phyloP scores from a whole-genome alignment of 352 stramenopile genomes.

The Peronospora destructor region DNA sequence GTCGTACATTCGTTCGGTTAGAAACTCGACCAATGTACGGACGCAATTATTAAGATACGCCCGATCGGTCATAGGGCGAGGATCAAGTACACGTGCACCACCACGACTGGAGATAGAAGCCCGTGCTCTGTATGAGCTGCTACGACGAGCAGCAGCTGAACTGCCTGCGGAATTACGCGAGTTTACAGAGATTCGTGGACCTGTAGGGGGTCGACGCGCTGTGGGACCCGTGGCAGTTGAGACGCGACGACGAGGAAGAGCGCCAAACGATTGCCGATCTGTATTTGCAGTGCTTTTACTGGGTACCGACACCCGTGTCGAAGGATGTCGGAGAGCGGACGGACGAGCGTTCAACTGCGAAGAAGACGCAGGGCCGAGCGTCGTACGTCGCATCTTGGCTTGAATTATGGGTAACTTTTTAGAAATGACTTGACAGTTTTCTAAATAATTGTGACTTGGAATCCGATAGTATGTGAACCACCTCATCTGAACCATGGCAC shows the following conservation, averaged over 20 bases:
- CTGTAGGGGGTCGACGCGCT: conserved; percentile 11
- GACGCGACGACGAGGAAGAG: conserved; percentile 44
- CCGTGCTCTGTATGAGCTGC: conserved; percentile 55
- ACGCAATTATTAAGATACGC: conserved; percentile 90
- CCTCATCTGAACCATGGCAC: too few species aligned
- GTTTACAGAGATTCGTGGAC: conserved; percentile 37
- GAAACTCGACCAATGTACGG: conserved; percentile 90
- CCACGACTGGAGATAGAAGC: conserved; percentile 40
- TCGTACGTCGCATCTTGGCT: conserved; percentile 72
- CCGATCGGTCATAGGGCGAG: conserved; percentile 86
- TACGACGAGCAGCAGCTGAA: conserved; percentile 33
- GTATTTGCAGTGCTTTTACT: conserved; percentile 23
- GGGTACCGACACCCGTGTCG: conserved; percentile 53
- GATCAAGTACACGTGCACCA: conserved; percentile 54
- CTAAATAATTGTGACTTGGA: too few species aligned
- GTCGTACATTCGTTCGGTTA: conserved; percentile 88
- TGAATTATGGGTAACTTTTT: neutral
- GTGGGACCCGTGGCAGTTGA: conserved; percentile 31
- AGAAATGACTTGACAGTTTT: too few species aligned
- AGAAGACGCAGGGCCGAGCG: conserved; percentile 74
- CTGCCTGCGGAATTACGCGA: conserved; percentile 44
- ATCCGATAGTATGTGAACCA: too few species aligned
- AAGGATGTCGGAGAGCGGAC: conserved; percentile 29
- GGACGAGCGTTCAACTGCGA: conserved; percentile 74
- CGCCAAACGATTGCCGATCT: conserved; percentile 56